Evolutionary conservation across 495 filamentous ascomycete genomes (phyloP).

Genomic region (Penicillium cataractarum): DNA sequence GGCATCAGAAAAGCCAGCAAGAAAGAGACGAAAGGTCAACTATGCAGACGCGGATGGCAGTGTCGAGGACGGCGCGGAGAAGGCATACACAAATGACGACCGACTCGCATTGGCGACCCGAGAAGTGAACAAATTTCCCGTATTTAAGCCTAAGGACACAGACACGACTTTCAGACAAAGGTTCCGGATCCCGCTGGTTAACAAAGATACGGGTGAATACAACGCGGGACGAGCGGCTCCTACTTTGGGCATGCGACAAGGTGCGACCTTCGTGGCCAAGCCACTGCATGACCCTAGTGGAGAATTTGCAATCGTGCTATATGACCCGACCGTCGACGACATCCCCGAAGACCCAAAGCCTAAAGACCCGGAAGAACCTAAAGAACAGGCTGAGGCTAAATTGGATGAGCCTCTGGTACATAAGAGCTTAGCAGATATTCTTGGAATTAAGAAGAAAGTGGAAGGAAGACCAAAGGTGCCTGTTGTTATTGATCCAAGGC

Average conservation of each 20-base stretch:
- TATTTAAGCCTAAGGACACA: slow-evolving; percentile 90
- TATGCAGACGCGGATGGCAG: slow-evolving; percentile 81
- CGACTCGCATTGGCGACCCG: slow-evolving; percentile 82
- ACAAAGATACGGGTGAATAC: slow-evolving; percentile 74
- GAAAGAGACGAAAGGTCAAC: slow-evolving; percentile 87
- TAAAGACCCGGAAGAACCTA: slow-evolving; percentile 53
- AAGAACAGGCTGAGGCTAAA: slow-evolving; percentile 57
- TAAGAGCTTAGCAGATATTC: slow-evolving; percentile 92
- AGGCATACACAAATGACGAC: slow-evolving; percentile 87
- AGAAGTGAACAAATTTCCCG: slow-evolving; percentile 86
- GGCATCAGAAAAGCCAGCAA: slow-evolving; percentile 76
- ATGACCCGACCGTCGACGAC: slow-evolving; percentile 93
- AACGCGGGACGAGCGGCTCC: slow-evolving; percentile 80
- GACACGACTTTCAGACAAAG: slow-evolving; percentile 74
- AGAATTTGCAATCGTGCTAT: slow-evolving; percentile 95
- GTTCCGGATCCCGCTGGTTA: slow-evolving; percentile 85
- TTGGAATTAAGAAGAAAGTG: slow-evolving; percentile 90
- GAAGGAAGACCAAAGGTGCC: slow-evolving; percentile 83
- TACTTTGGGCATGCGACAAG: slow-evolving; percentile 80
- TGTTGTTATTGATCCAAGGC: slow-evolving; percentile 91
- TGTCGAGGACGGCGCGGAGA: slow-evolving; percentile 68
- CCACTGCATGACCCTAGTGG: slow-evolving; percentile 93
- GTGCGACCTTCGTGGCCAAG: slow-evolving; percentile 84
- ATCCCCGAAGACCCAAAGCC: slow-evolving; percentile 61
- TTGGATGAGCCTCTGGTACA: slow-evolving; percentile 84